Evolutionary conservation across 805 yeast species (phyloP), one percentile per base, ranked within the genome.

Genomic region (Komagataella populi): DNA sequence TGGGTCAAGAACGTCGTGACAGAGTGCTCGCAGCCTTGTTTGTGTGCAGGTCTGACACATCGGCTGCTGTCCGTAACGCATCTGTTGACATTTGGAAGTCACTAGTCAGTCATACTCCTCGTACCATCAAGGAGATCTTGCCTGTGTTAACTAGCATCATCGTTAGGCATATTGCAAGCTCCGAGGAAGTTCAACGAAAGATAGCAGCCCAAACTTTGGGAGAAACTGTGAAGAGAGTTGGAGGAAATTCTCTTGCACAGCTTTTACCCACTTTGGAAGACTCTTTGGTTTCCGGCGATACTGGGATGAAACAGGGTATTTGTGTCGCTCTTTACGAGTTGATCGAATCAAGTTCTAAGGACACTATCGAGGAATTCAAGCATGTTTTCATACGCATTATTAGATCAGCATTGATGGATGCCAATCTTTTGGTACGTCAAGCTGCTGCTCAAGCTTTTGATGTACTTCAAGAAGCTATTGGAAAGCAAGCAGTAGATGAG

Each of bases 51-150:
- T 87, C 96, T 12, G 99, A 93, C 71, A 78, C 82, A 45, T 78
- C 93, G 44, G 87, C 87, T 58, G 74, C 82, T 57, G 99, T 93
- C 23, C 82, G 99, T 60, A 81, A 81, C 56, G 86, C 95, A 23
- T 83, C 98, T 10, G 80, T 87, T 54, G 96, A 93, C 60, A 88
- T 93, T 48, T 93, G 99, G 99, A 90, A 90, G 69, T 88, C 96
- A 0, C 73, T 93, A 62, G 97, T 93, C 50, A 86, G 96, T 48
- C 93, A 93, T 64, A 93, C 99, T 20, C 98, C 99, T 46, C 81
- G 86, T 62, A 87, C 96, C 3, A 84, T 93, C 48, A 91, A 87
- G 71, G 97, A 90, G 65, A 88, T 93, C 55, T 68, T 93, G 55
- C 95, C 96, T 30, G 74, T 88, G 4, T 78, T 93, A 56, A 86